Percentiles rank a stretch among this genome's conserved stretches.
These are phyloP conservation scores for Ophiostoma sp. DNA, from an alignment of 2,329 filamentous ascomycete genomes.

Conservation along the genomic window DNA sequence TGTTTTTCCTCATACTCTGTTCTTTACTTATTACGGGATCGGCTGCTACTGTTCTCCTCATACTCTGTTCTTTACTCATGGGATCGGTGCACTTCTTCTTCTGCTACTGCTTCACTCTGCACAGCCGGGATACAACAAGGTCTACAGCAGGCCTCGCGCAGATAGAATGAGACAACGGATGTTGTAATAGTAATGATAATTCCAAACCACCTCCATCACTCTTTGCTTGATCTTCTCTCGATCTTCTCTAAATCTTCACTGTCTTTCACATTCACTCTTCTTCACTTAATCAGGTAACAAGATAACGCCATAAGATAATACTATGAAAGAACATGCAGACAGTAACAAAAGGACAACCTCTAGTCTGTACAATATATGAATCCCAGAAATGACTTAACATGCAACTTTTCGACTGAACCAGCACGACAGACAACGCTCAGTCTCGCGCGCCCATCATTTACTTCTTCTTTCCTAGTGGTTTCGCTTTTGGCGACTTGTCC, in stretches of 20 bases:
- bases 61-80: neutral
- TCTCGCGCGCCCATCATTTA: neutral
- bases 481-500: slow-evolving; percentile 18
- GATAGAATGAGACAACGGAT: no score
- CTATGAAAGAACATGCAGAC: neutral
- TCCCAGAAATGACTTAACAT: slow-evolving; percentile 4
- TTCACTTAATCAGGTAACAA: neutral
- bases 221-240: no score
- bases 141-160: no score
- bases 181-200: no score
- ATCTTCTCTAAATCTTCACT: no score
- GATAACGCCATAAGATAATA: neutral
- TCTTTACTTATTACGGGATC: neutral
- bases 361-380: slow-evolving; percentile 6
- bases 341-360: slow-evolving; percentile 1
- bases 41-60: neutral
- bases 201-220: no score
- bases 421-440: neutral
- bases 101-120: neutral
- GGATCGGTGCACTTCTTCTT: neutral
- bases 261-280: no score
- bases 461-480: slow-evolving; percentile 18
- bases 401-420: neutral
- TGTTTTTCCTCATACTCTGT: neutral
- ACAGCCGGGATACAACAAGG: no score